Evolutionary conservation across 306 rosid species (phyloP).

Genomic region (Lathyrus sativus): DNA sequence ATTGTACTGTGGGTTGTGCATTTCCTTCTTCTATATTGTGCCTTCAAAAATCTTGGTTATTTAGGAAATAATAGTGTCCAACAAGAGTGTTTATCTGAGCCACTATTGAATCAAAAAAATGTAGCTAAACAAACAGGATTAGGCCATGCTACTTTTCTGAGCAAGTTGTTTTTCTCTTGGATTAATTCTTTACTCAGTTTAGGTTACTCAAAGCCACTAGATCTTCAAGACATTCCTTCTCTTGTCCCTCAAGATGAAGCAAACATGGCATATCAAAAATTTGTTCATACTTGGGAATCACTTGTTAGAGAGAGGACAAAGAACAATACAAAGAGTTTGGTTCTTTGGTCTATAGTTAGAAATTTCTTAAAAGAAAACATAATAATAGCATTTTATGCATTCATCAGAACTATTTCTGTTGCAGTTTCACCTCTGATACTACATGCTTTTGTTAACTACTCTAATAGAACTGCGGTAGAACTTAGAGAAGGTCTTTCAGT

Average conservation of each 20-base stretch:
- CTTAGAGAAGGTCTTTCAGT: constrained; percentile 53
- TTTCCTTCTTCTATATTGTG: constrained; percentile 33
- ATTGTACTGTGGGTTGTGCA: constrained; percentile 42
- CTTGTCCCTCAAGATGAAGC: constrained; percentile 71
- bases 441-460: constrained; percentile 63
- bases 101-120: constrained; percentile 42
- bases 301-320: constrained; percentile 43
- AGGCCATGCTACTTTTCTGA: constrained; percentile 39
- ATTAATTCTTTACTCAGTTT: constrained; percentile 54
- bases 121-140: constrained; percentile 38
- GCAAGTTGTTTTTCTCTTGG: constrained; percentile 71
- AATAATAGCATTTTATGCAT: constrained; percentile 49
- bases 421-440: constrained; percentile 65
- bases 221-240: constrained; percentile 64
- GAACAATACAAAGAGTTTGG: constrained; percentile 46
- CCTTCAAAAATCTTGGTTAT: constrained; percentile 44
- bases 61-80: constrained; percentile 20
- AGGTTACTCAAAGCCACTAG: constrained; percentile 61
- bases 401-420: constrained; percentile 51
- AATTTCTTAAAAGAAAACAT: constrained; percentile 58
- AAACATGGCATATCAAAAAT: constrained; percentile 44
- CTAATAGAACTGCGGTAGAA: constrained; percentile 39
- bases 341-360: constrained; percentile 49
- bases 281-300: constrained; percentile 55
- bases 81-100: constrained; percentile 36